These are phyloP conservation scores for Neonectria ditissima DNA, from an alignment of 2,329 filamentous ascomycete species.

Conservation along the genomic window DNA sequence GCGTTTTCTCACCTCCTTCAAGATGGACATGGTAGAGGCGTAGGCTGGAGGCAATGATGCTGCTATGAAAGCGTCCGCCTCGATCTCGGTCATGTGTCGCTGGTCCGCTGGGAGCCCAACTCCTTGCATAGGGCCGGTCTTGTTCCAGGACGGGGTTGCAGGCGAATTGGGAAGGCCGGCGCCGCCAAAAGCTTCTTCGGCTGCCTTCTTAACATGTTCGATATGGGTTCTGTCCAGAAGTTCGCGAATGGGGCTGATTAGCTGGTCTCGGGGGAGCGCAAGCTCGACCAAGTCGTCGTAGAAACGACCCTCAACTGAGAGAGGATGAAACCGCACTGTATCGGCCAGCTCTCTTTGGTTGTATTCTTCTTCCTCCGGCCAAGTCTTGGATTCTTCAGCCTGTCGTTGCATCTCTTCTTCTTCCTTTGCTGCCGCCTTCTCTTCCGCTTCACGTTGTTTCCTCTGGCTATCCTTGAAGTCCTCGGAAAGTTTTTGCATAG, in stretches of 20 bases:
- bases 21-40: constrained; percentile 72
- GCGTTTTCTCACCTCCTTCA: constrained; percentile 80
- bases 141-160: constrained; percentile 71
- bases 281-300: constrained; percentile 80
- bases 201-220: constrained; percentile 79
- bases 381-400: constrained; percentile 40
- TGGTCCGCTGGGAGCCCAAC: constrained; percentile 74
- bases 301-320: constrained; percentile 81
- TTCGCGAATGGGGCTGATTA: constrained; percentile 76
- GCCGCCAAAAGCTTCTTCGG: constrained; percentile 82
- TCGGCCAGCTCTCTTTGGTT: constrained; percentile 50
- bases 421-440: constrained; percentile 49
- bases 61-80: constrained; percentile 79
- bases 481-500: constrained; percentile 65
- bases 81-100: constrained; percentile 77
- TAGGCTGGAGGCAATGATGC: constrained; percentile 78
- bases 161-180: constrained; percentile 80
- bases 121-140: constrained; percentile 70
- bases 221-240: constrained; percentile 76
- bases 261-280: constrained; percentile 75
- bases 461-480: constrained; percentile 65
- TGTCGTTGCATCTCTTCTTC: constrained; percentile 47
- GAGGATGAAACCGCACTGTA: constrained; percentile 73
- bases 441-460: constrained; percentile 48
- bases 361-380: constrained; percentile 50